Base-by-base conservation (phyloP, 345 rosid species). In the Brassica carinata region DNA sequence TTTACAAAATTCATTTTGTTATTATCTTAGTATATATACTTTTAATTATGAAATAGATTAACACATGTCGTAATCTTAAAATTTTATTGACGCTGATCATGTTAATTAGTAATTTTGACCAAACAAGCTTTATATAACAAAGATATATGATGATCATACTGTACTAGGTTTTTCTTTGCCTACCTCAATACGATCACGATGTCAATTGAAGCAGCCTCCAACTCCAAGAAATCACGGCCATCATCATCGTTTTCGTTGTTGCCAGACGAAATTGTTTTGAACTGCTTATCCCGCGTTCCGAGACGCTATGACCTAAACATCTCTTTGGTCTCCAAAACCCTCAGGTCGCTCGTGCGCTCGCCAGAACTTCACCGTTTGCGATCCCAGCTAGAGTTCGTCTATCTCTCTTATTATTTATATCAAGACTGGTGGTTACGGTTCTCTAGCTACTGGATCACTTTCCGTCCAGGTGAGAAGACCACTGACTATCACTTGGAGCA, bases 271-370 rank as follows among this genome's bases (percentile, higher is more conserved):
- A 8, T 55, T 55, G 9, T 8, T 1, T 15, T 55, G 3, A 55
- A 55, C 5, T 55, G 61, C 26, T 15, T 55, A 55, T 5, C 6
- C 13, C 64, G 2, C 64, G 5, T 58, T 18, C 64, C 64, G 29
- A 58, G 64, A 58, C 8, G 27, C 29, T 8, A 58, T 23, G 64
- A 58, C 64, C 64, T 19, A 8, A 19, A 58, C 29, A 13, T 58
- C 29, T 63, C 67, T 63, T 63, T 31, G 18, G 67, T 63, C 9
- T 63, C 67, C 17, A 63, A 63, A 63, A 6, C 67, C 67, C 36
- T 63, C 5, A 63, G 67, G 67, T 13, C 18, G 15, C 67, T 63
- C 8, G 67, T 63, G 7, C 15, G 34, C 17, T 62, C 66, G 17
- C 36, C 66, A 27, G 66, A 62, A 7, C 66, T 62, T 8, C 0